Conservation (phyloP, 2,329 filamentous ascomycete species). For the Chaetomium globosum region DNA sequence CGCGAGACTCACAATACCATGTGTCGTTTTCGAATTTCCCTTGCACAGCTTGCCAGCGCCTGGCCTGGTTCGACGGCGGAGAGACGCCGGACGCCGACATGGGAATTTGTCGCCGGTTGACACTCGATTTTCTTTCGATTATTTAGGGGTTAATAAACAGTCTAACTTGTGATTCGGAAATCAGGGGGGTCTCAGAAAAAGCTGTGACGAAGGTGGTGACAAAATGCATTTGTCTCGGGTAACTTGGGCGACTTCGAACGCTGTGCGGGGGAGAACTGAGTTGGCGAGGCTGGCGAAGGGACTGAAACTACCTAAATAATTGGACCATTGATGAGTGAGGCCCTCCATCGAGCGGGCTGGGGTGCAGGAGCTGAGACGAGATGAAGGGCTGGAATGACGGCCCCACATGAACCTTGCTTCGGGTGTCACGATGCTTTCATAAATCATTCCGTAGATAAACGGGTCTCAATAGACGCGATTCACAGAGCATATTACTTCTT, state of each 20-base stretch:
- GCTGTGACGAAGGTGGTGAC: too few species aligned
- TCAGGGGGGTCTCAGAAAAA: neutral
- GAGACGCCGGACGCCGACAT: neutral
- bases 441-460: too few species aligned
- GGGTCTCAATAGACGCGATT: too few species aligned
- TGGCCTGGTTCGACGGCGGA: neutral
- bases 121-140: neutral
- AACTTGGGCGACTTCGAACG: too few species aligned
- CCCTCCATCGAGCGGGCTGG: neutral
- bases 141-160: neutral
- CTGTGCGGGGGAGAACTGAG: neutral
- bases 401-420: too few species aligned
- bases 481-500: too few species aligned
- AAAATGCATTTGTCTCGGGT: too few species aligned
- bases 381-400: too few species aligned
- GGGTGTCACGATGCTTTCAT: too few species aligned
- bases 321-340: neutral
- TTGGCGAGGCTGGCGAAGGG: neutral
- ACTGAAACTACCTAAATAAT: neutral
- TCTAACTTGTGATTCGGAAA: neutral
- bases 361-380: neutral
- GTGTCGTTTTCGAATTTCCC: conserved; percentile 36
- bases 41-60: neutral
- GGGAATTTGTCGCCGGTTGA: neutral
- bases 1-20: conserved; percentile 38